Base-by-base conservation (phyloP, 2,329 filamentous ascomycete genomes). In the Elsinoe necatrix region DNA sequence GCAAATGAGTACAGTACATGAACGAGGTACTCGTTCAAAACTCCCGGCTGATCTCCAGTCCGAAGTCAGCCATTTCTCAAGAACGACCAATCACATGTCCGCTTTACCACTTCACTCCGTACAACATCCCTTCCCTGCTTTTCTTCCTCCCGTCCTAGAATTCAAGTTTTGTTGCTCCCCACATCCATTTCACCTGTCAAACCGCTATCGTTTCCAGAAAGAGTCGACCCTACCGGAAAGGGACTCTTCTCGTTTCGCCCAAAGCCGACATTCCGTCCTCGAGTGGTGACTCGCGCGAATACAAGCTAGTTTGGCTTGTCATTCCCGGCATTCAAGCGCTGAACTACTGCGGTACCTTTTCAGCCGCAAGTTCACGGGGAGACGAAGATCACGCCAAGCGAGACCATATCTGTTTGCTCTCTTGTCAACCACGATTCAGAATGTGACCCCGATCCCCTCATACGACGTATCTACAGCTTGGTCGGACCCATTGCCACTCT, bases 171-270 rank as follows among this genome's bases (percentile, higher is more conserved):
- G 4, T 20, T 16, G n/a, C n/a, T 34, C 23, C 43, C 23, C 43
- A 18, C 21, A 34, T 23, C 43, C 39, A 21, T 31, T 23, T 48
- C 43, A 48, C 25, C 43, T 48, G 43, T 48, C 43, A 48, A 48
- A 48, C 43, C 43, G 27, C 43, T 48, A 48, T 48, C 16, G 43
- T 48, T 48, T 48, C 43, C 43, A 48, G 43, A 48, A 48, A 16
- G 21, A 48, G 43, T 12, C 16, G 8, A 20, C 2, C 21, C 43
- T 31, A 34, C 45, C 27, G 1, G 8, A 50, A 34, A 34, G 5
- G 18, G 45, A 18, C 25, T 27, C 11, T n/a, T 5, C 34, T 50
- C 45, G 34, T 50, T 25, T 50, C 45, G 45, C 45, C 25, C 34
- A 34, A 31, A 37, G 16, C 14, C 16, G 25, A 50, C 27, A 25